A percentile compares a stretch with the other conserved stretches of the same genome.
Evolutionary conservation across 2,329 filamentous ascomycete genomes (phyloP).

Genomic region (Botryotinia globosa): DNA sequence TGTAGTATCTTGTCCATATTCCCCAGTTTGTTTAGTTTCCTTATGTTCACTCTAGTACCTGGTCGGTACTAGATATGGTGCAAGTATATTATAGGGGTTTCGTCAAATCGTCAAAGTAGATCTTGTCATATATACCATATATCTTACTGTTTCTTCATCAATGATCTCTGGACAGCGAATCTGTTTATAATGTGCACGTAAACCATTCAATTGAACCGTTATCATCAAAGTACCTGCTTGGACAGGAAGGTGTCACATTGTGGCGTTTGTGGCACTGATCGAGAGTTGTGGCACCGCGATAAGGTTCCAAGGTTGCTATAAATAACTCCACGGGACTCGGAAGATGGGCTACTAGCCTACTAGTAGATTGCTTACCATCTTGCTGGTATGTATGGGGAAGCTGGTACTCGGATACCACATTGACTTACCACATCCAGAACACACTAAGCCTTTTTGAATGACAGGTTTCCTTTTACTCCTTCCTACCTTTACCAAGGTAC

Average conservation of each 20-base stretch:
- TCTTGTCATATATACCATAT: not conserved
- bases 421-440: not conserved
- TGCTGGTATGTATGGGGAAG: not conserved
- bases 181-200: not conserved
- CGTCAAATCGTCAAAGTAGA: constrained; percentile 1
- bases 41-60: not conserved
- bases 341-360: too few species aligned
- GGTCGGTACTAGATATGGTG: not conserved
- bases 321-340: not conserved
- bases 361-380: not conserved
- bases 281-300: not conserved
- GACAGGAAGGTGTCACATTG: not conserved
- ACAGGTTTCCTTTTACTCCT: not conserved
- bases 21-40: not conserved
- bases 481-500: too few species aligned
- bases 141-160: not conserved
- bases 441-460: not conserved
- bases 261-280: not conserved
- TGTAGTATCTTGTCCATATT: not conserved
- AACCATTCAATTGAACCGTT: not conserved
- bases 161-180: not conserved
- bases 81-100: not conserved
- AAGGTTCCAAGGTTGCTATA: not conserved
- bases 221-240: not conserved
- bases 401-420: not conserved